Evolutionary conservation across 2,329 filamentous ascomycete genomes (phyloP), one percentile per base, ranked within the genome.

Genomic region (Chalara sp.): DNA sequence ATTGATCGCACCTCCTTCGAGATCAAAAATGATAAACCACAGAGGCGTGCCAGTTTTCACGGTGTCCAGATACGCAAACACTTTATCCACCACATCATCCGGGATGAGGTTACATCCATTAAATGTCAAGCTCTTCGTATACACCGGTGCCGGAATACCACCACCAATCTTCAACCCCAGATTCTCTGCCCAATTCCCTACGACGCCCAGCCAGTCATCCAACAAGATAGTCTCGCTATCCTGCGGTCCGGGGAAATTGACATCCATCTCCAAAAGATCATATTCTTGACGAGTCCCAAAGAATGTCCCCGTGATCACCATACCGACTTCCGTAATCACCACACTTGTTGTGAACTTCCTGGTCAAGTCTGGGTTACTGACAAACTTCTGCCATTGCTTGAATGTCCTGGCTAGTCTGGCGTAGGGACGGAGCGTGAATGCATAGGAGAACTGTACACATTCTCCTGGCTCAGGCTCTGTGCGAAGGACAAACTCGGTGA

Each of bases 1-100:
- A 56, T 72, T 74, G 47, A 80, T 73, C 10, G 80, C 80, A 7
- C 83, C 83, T 42, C 80, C 82, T 12, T 75, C 72, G 1, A 79
- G 72, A 60, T 84, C 79, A 59, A 84, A 85, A 42, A 84, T 81
- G 51, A 83, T 67, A 59, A 79, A 78, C 79, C 81, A 84, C 2
- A 80, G 55, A 1, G 75, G 63, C 0, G 77, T 80, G 2, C 74
- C 78, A 51, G 73, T 74, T 47, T 74, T 62, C 1, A 70, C 63
- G 0, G 60, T 57, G 50, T 79, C 75, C 40, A 84, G 65, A 61
- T 79, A 83, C 2, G 69, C 52, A 60, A 85, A 80, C 3, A 85
- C 57, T 0, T 70, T 62, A 11, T 72, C 67, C 42, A 82, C 72
- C 5, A 67, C 67, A 1, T 68, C 61, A 1, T 70, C 63, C 0